These are phyloP conservation scores for Colletotrichum tabaci DNA, from an alignment of 2,329 filamentous ascomycete species.

Conservation along the genomic window DNA sequence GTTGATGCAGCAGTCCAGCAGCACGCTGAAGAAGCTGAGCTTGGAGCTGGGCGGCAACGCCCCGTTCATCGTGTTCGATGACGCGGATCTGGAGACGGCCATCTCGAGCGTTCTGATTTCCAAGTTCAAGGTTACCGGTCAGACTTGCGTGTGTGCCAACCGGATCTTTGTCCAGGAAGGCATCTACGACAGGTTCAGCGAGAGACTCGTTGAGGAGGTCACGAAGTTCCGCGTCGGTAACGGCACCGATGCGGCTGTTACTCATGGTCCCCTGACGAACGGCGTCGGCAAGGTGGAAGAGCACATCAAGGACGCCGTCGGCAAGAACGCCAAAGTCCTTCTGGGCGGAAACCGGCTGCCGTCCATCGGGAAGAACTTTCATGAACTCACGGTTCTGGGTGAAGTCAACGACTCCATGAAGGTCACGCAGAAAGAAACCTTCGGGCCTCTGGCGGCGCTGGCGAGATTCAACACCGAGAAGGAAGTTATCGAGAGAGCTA, in stretches of 20 bases:
- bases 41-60: constrained; percentile 83
- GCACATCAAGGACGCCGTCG: constrained; percentile 75
- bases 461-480: constrained; percentile 80
- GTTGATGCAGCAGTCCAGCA: constrained; percentile 79
- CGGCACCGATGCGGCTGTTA: constrained; percentile 64
- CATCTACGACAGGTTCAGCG: constrained; percentile 71
- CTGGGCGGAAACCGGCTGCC: constrained; percentile 74
- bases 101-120: constrained; percentile 76
- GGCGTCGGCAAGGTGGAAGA: constrained; percentile 74
- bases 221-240: constrained; percentile 52
- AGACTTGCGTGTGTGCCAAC: constrained; percentile 77
- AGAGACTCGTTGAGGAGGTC: constrained; percentile 66
- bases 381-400: constrained; percentile 78
- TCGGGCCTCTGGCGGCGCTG: constrained; percentile 80
- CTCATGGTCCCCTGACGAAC: constrained; percentile 77
- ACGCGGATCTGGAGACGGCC: constrained; percentile 78
- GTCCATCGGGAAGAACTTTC: constrained; percentile 79
- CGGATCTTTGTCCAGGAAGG: constrained; percentile 70
- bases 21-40: constrained; percentile 80
- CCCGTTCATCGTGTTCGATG: constrained; percentile 84
- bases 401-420: constrained; percentile 79
- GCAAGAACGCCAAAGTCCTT: constrained; percentile 61
- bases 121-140: constrained; percentile 81
- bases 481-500: constrained; percentile 78
- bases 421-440: constrained; percentile 79